Base-by-base conservation (phyloP, 352 stramenopile genomes). In the Phytophthora litchii region DNA sequence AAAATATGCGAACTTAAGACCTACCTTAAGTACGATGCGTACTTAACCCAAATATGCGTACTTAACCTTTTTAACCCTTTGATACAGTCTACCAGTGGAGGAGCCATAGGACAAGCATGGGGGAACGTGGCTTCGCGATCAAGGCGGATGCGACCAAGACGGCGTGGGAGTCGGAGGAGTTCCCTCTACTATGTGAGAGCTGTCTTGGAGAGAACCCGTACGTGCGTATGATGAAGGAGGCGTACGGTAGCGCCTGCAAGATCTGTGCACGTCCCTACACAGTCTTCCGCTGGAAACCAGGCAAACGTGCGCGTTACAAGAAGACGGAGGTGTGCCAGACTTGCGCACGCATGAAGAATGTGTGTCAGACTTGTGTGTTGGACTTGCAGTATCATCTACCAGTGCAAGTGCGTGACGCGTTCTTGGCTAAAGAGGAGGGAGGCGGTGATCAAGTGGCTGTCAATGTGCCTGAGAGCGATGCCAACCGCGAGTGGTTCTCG, bases 181-280 rank as follows among this genome's bases (percentile, higher is more conserved):
- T 99, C 74, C 97, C 97, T 51, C 84, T 99, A 53, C 85, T 99
- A 2, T 99, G 97, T 65, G 97, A 99, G 80, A 97, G 91, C 16
- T 99, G 97, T 73, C 87, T 99, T 25, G 97, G 97, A 36, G 96
- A 99, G 67, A 99, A 99, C 64, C 96, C 97, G 43, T 99, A 99
- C 80, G 92, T 99, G 53, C 94, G 97, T 52, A 99, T 99, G 97
- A 99, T 98, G 65, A 98, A 98, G 66, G 93, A 99, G 74, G 61
- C 84, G 9, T 92, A 94, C 60, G 97, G 96, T 31, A 98, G 97
- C 63, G 94, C 97, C 31, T 99, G 97, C 80, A 98, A 99, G 89
- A 98, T 99, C 60, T 99, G 97, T 70, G 90, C 97, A 29, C 89
- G 94, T 10, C 97, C 97, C 12, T 99, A 99, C 78, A 99, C 97